Evolutionary conservation across 805 yeast genomes (phyloP).

Genomic region (Kluyveromyces nonfermentans): DNA sequence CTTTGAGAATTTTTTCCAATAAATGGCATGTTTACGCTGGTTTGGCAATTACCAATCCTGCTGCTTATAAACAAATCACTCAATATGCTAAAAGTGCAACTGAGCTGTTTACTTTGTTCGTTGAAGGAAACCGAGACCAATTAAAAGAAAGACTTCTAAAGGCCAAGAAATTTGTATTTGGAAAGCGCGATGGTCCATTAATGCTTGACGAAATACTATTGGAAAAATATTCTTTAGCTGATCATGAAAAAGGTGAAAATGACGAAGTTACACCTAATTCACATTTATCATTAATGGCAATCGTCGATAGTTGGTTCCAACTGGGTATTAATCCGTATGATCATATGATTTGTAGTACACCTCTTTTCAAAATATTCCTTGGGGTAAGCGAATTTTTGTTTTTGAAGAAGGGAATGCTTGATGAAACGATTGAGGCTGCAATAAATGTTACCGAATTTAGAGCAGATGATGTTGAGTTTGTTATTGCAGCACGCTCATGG

Average conservation of each 20-base stretch:
- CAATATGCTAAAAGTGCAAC: conserved; percentile 84
- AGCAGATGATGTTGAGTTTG: conserved; percentile 86
- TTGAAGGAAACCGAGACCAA: conserved; percentile 53
- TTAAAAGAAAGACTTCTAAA: conserved; percentile 46
- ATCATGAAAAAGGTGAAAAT: conserved; percentile 52
- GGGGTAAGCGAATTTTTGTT: conserved; percentile 92
- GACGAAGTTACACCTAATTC: conserved; percentile 57
- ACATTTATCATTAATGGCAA: conserved; percentile 78
- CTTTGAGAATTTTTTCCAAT: conserved; percentile 81
- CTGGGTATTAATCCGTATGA: conserved; percentile 86
- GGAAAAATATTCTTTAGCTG: conserved; percentile 68
- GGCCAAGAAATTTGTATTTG: conserved; percentile 74
- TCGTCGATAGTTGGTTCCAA: conserved; percentile 89
- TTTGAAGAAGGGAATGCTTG: conserved; percentile 75
- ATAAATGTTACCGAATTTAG: conserved; percentile 58
- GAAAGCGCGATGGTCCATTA: conserved; percentile 48
- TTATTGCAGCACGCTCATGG: conserved; percentile 84
- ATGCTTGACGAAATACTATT: conserved; percentile 67
- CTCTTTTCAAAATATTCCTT: conserved; percentile 80
- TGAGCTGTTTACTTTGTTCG: conserved; percentile 74
- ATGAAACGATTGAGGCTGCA: conserved; percentile 68
- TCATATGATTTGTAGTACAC: conserved; percentile 95
- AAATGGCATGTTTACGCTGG: conserved; percentile 99
- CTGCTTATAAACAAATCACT: conserved; percentile 83
- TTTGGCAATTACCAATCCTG: conserved; percentile 87